phyloP scores from a whole-genome alignment of 805 yeast species.

The Starmerella tilneyi region DNA sequence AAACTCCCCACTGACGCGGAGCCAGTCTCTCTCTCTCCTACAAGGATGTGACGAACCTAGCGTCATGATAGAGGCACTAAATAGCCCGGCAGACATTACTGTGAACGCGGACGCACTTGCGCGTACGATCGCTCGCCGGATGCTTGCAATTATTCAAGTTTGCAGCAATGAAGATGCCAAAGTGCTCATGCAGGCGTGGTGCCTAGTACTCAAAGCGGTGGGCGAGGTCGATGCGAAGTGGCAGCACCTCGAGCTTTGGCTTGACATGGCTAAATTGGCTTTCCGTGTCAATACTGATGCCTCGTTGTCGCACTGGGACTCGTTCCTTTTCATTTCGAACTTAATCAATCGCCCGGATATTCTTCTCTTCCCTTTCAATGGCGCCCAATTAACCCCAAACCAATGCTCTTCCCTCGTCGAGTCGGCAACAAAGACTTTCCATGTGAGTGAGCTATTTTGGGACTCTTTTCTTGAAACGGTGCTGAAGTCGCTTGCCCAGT shows the following conservation, averaged over 20 bases:
- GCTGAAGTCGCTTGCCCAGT: conserved; percentile 1
- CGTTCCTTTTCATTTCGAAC: not conserved
- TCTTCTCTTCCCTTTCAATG: not conserved
- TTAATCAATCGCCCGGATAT: not conserved
- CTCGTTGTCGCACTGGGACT: not conserved
- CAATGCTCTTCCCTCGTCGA: not conserved
- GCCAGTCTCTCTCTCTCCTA: not conserved
- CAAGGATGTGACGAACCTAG: not conserved
- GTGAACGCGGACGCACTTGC: not conserved
- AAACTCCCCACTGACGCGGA: not conserved
- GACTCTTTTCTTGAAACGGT: not conserved
- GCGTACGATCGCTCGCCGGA: not conserved
- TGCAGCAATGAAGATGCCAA: not conserved
- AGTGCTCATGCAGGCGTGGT: conserved; percentile 1
- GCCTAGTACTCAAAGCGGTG: not conserved
- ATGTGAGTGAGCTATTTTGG: not conserved
- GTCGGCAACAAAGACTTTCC: not conserved
- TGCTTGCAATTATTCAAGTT: not conserved
- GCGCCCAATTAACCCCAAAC: not conserved
- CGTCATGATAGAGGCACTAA: not conserved
- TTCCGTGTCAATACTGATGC: not conserved
- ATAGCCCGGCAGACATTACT: not conserved
- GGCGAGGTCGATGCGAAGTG: conserved; percentile 1
- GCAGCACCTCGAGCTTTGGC: conserved; percentile 5
- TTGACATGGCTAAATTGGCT: not conserved